These are phyloP conservation scores for Onygena corvina DNA, from an alignment of 2,329 filamentous ascomycete species.

Conservation along the genomic window DNA sequence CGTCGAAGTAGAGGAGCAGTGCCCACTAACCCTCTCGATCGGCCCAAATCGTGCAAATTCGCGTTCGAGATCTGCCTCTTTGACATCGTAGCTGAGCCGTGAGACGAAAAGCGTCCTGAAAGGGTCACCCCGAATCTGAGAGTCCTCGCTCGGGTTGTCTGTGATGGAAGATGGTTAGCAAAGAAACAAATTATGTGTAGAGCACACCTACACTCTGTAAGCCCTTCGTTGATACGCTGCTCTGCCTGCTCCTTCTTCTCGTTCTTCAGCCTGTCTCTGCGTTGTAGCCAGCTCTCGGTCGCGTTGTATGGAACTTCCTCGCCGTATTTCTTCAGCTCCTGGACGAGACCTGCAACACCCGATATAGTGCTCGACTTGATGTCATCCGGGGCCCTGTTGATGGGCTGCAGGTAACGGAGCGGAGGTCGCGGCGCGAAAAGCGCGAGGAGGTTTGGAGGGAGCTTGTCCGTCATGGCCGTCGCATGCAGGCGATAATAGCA, in stretches of 20 bases:
- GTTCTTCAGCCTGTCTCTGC: slow-evolving; percentile 65
- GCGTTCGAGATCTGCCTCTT: slow-evolving; percentile 77
- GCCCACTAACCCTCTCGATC: slow-evolving; percentile 73
- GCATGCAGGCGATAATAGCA: background rate
- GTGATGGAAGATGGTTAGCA: background rate
- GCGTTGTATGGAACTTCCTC: slow-evolving; percentile 63
- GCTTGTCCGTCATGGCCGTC: slow-evolving; percentile 75
- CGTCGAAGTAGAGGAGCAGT: background rate
- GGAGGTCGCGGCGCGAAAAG: slow-evolving; percentile 92
- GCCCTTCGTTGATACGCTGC: slow-evolving; percentile 50
- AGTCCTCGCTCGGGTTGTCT: slow-evolving; percentile 76
- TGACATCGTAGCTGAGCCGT: slow-evolving; percentile 77
- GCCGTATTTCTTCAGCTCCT: slow-evolving; percentile 63
- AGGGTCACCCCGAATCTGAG: slow-evolving; percentile 81
- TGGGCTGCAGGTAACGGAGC: slow-evolving; percentile 73
- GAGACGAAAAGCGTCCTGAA: slow-evolving; percentile 93
- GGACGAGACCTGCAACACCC: slow-evolving; percentile 63
- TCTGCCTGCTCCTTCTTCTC: slow-evolving; percentile 65
- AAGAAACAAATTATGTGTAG: background rate
- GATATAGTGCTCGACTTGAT: slow-evolving; percentile 61
- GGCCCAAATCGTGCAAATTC: slow-evolving; percentile 90
- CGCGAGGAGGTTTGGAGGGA: slow-evolving; percentile 80
- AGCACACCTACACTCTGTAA: slow-evolving; percentile 48
- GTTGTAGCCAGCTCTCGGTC: slow-evolving; percentile 87
- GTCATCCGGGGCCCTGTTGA: slow-evolving; percentile 71